Base-by-base conservation (phyloP, 1,139 yeast species). In the Ashbya aceris region DNA sequence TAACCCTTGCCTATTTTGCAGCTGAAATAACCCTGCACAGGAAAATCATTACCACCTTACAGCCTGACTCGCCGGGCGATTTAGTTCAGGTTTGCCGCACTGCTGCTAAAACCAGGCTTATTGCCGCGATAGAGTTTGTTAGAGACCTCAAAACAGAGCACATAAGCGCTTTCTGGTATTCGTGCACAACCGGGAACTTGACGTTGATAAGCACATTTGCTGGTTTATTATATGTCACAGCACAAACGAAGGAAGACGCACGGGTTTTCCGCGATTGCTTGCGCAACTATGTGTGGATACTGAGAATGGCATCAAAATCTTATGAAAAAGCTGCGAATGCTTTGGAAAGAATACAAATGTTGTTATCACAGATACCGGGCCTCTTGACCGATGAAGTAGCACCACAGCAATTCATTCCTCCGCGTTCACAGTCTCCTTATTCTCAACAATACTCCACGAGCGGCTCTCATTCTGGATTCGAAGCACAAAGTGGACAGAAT, bases 201-300 rank as follows among this genome's bases (percentile, higher is more conserved):
- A 79, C 94, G 2, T 64, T 84, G 37, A 83, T 86, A 42, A 95
- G 95, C 2, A 77, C 91, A 0, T 87, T 87, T 70, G 94, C 95
- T 0, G 81, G 93, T 0, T 67, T 87, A 8, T 65, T 87, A 43
- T 83, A 72, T 54, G 76, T 78, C 28, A 79, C 89, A 0, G 67
- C 87, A 4, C 65, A 70, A 8, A 61, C 73, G 3, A 62, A 71
- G 14, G 85, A 77, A 44, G 95, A 85, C 54, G 72, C 82, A 0
- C 69, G 67, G 33, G 68, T 73, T 44, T 84, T 76, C 60, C 72
- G 77, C 52, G 83, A 77, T 49, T 81, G 80, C 49, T 72, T 86
- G 34, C 76, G 76, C 55, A 81, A 81, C 51, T 87, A 84, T 58
- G 67, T 93, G 47, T 78, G 86, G 82, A 73, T 79, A 10, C 62